These are phyloP conservation scores for Termitomyces sp. DNA, from an alignment of 1,284 basidiomycete species.

Conservation along the genomic window DNA sequence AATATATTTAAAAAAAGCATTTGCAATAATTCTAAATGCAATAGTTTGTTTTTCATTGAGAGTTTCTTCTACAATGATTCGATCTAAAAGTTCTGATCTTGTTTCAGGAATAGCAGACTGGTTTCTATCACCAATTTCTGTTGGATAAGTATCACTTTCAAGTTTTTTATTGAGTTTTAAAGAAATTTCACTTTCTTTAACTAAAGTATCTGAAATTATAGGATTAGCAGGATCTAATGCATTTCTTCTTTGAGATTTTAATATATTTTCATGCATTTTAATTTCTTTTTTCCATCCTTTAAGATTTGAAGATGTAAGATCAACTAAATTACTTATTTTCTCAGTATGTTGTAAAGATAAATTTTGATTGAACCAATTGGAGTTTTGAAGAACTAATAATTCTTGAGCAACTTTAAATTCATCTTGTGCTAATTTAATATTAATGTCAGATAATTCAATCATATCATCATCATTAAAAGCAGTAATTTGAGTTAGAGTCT, in stretches of 20 bases:
- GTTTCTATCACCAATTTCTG: no score
- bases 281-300: background rate
- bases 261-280: background rate
- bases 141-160: no score
- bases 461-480: background rate
- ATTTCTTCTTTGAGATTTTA: background rate
- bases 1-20: conserved; percentile 7
- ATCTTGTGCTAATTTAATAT: background rate
- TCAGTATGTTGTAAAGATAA: background rate
- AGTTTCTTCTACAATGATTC: conserved; percentile 3
- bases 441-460: background rate
- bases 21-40: conserved; percentile 3
- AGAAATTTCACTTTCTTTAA: no score
- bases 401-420: background rate
- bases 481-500: background rate
- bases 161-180: no score
- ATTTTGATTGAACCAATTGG: background rate
- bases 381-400: background rate
- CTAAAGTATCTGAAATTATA: background rate
- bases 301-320: background rate
- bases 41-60: conserved; percentile 1
- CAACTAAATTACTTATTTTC: background rate
- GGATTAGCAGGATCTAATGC: background rate
- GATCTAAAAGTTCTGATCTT: no score
- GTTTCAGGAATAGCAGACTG: no score